Conservation (phyloP, 345 rosid species). For the Durio zibethinus region DNA sequence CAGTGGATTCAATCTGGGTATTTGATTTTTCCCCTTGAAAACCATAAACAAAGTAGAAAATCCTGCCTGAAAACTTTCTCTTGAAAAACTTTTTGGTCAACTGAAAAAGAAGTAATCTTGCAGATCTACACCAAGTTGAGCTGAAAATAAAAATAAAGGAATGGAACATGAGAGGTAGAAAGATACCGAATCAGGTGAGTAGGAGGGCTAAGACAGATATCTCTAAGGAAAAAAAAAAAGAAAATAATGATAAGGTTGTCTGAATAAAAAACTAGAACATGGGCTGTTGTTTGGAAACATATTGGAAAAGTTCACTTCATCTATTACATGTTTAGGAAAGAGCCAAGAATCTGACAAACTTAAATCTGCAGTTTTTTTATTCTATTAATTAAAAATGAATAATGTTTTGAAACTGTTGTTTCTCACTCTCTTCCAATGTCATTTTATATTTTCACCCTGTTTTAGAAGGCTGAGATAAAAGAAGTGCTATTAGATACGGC, state of each 20-base stretch:
- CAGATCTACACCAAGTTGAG: constrained; percentile 34
- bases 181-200: constrained; percentile 14
- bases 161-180: constrained; percentile 7
- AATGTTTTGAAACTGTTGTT: too few species aligned
- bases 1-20: constrained; percentile 19
- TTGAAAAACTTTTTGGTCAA: constrained; percentile 5
- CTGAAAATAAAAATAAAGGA: constrained; percentile 1
- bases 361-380: constrained; percentile 12
- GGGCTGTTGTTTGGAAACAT: constrained; percentile 50
- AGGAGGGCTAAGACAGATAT: constrained; percentile 14
- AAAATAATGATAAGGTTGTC: constrained; percentile 34
- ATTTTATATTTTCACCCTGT: too few species aligned
- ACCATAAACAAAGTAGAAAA: background rate
- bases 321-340: too few species aligned
- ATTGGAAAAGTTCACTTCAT: constrained; percentile 34
- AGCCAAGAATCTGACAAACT: constrained; percentile 29
- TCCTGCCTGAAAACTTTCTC: constrained; percentile 17
- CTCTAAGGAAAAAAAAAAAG: background rate
- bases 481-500: too few species aligned
- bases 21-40: background rate
- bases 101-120: background rate
- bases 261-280: constrained; percentile 41
- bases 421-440: too few species aligned
- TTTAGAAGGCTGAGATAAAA: too few species aligned
- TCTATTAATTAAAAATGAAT: background rate